These are phyloP conservation scores for Plenodomus tracheiphilus DNA, from an alignment of 2,329 filamentous ascomycete species.

Conservation along the genomic window DNA sequence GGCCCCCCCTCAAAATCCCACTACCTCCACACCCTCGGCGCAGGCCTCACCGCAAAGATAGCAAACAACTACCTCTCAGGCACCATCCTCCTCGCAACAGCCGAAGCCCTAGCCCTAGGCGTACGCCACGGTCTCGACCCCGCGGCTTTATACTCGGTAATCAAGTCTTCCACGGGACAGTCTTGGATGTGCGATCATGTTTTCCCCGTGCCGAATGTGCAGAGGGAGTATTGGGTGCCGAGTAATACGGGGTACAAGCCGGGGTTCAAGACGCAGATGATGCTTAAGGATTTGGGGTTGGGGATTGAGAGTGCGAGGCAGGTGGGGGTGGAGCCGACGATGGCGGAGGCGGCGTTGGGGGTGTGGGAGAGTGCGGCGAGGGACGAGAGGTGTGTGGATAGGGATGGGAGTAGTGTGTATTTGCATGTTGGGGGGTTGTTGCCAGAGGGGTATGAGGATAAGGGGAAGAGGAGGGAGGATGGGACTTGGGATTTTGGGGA, in stretches of 20 bases:
- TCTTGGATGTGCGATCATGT: slow-evolving; percentile 43
- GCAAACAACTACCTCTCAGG: slow-evolving; percentile 40
- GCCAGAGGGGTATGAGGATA: slow-evolving; percentile 33
- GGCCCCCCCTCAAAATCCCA: slow-evolving; percentile 34
- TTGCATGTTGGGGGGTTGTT: slow-evolving; percentile 34
- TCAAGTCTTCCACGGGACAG: slow-evolving; percentile 36
- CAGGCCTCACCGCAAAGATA: slow-evolving; percentile 38
- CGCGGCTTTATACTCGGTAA: slow-evolving; percentile 28
- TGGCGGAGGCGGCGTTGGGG: slow-evolving; percentile 34
- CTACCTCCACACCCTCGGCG: slow-evolving; percentile 32
- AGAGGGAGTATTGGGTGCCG: slow-evolving; percentile 33
- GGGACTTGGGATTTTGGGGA: slow-evolving; percentile 29
- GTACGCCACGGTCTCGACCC: slow-evolving; percentile 37
- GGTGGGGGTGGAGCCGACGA: slow-evolving; percentile 28
- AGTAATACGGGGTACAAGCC: slow-evolving; percentile 39
- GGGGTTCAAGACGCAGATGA: slow-evolving; percentile 42
- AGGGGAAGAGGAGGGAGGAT: slow-evolving; percentile 23
- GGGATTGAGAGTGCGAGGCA: slow-evolving; percentile 33
- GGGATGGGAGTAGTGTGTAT: slow-evolving; percentile 38
- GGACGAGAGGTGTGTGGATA: slow-evolving; percentile 29
- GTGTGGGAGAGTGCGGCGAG: slow-evolving; percentile 29
- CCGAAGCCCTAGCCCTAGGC: slow-evolving; percentile 39
- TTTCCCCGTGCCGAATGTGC: slow-evolving; percentile 37
- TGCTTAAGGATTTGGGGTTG: slow-evolving; percentile 39
- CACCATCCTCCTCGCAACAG: slow-evolving; percentile 36